These are phyloP conservation scores for Pseudozyma tsukubaensis DNA, from an alignment of 1,284 basidiomycete genomes.

Conservation along the genomic window DNA sequence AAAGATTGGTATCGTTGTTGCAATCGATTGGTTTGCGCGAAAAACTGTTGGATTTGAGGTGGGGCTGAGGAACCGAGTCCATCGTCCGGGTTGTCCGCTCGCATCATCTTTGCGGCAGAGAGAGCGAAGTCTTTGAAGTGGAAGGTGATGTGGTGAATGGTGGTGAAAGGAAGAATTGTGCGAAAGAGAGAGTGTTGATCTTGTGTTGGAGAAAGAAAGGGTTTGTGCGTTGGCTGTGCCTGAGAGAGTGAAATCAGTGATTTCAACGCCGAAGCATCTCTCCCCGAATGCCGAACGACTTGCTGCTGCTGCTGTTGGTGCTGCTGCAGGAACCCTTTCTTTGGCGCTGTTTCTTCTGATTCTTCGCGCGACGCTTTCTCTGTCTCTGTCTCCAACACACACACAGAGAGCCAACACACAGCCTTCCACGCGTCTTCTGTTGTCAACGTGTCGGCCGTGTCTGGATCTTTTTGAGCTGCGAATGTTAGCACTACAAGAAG, in stretches of 20 bases:
- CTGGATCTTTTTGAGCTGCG: not conserved
- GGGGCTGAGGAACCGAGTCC: slow-evolving; percentile 39
- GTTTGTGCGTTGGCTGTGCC: slow-evolving; percentile 1
- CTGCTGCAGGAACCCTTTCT: slow-evolving; percentile 3
- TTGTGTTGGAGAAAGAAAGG: not conserved
- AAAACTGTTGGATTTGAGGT: slow-evolving; percentile 52
- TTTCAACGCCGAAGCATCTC: not conserved
- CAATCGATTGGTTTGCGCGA: slow-evolving; percentile 50
- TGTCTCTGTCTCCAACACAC: not conserved
- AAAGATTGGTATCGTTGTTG: slow-evolving; percentile 75
- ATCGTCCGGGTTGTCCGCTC: slow-evolving; percentile 52
- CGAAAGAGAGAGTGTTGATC: not conserved
- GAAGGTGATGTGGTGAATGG: not conserved
- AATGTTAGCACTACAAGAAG: not conserved
- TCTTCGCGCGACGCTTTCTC: slow-evolving; percentile 2
- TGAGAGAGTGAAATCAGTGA: not conserved
- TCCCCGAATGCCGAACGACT: slow-evolving; percentile 22
- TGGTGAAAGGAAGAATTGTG: no score
- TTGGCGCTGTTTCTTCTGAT: not conserved
- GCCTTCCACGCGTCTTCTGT: slow-evolving; percentile 23
- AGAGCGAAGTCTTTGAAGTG: not conserved
- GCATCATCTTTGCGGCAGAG: slow-evolving; percentile 50
- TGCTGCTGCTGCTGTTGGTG: slow-evolving; percentile 2
- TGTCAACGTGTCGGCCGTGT: slow-evolving; percentile 19
- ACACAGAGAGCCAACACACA: not conserved